These are phyloP conservation scores for Fusarium buharicum DNA, from an alignment of 2,329 filamentous ascomycete genomes.

Conservation along the genomic window DNA sequence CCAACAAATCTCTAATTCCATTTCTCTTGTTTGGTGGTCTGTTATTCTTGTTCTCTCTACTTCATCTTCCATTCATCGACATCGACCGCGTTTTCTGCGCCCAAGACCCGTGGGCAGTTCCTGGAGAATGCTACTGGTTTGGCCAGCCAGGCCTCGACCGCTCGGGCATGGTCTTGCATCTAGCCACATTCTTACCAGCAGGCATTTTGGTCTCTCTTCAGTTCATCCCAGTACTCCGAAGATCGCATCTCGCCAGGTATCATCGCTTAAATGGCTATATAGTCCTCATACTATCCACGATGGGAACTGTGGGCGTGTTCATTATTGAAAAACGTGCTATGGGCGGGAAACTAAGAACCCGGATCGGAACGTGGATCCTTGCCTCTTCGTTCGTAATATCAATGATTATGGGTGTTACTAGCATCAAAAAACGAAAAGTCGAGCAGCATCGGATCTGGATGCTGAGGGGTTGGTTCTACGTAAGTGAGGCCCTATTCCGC, in stretches of 20 bases:
- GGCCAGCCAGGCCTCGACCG: constrained; percentile 12
- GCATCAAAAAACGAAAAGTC: not conserved
- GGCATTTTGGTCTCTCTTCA: constrained; percentile 21
- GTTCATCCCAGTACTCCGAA: constrained; percentile 11
- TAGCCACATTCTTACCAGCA: constrained; percentile 10
- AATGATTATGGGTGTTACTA: not conserved
- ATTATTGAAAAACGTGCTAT: constrained; percentile 17
- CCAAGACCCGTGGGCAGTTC: not conserved
- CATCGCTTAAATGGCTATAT: constrained; percentile 18
- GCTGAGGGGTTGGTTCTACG: constrained; percentile 25
- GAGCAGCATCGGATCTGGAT: constrained; percentile 23
- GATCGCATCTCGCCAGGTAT: not conserved
- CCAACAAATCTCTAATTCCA: not conserved
- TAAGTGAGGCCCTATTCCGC: not conserved
- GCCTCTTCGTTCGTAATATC: not conserved
- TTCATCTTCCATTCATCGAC: constrained; percentile 8
- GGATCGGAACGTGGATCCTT: not conserved
- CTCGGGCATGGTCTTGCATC: constrained; percentile 7
- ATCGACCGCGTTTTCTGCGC: constrained; percentile 22
- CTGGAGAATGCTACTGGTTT: constrained; percentile 18
- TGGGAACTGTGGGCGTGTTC: constrained; percentile 6
- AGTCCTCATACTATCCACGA: not conserved
- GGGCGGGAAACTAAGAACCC: not conserved
- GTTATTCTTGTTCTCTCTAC: constrained; percentile 10
- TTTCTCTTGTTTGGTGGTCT: not conserved